A percentile compares a stretch with the other conserved stretches of the same genome.
Conservation (phyloP, 2,329 filamentous ascomycete genomes). For the Trichoderma hamatum region DNA sequence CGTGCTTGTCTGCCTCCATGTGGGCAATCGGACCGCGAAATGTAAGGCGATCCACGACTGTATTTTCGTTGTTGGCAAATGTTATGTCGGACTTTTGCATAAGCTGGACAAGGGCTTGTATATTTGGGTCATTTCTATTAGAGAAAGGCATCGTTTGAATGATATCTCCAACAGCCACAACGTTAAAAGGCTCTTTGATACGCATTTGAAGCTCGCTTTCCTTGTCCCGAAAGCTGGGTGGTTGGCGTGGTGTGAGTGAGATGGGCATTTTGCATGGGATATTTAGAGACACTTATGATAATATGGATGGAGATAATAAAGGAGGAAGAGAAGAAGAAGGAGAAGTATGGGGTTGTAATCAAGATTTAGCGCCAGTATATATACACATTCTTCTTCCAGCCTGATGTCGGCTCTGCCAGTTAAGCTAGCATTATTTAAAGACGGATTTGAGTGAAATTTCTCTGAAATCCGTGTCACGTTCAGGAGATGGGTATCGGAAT, state of each 20-base stretch:
- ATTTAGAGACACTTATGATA: neutral
- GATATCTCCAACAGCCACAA: conserved; percentile 16
- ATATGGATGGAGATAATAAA: neutral
- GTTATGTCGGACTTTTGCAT: conserved; percentile 20
- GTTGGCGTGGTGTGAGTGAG: neutral
- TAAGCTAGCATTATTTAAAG: neutral
- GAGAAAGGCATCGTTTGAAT: conserved; percentile 16
- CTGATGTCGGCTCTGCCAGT: neutral
- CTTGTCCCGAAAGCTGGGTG: conserved; percentile 15
- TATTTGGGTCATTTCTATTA: neutral
- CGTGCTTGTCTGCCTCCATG: conserved; percentile 19
- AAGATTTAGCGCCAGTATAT: neutral
- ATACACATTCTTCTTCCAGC: neutral
- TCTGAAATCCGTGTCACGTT: neutral
- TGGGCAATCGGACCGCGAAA: conserved; percentile 6
- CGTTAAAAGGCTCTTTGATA: conserved; percentile 20
- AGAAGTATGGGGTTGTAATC: no score
- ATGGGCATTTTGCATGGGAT: neutral
- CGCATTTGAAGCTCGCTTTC: conserved; percentile 13
- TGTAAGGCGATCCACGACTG: conserved; percentile 19
- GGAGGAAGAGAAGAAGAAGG: no score
- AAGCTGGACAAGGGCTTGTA: conserved; percentile 11
- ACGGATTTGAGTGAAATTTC: neutral
- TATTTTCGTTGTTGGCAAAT: conserved; percentile 23
- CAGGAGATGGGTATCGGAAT: neutral